Evolutionary conservation across 495 filamentous ascomycete genomes (phyloP).

Genomic region (Lentithecium fluviatile): DNA sequence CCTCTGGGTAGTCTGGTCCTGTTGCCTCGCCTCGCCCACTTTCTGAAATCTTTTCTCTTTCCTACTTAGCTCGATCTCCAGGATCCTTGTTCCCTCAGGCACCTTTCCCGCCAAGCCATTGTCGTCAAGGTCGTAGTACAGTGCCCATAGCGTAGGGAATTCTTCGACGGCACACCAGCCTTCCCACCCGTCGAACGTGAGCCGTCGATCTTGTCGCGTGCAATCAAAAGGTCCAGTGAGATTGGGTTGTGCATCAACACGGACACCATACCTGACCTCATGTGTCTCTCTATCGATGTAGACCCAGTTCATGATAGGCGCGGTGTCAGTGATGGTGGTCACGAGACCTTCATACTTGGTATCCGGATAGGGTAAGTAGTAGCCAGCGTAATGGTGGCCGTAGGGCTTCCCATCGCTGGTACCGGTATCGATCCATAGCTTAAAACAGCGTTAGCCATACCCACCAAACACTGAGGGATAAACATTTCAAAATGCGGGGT

Average conservation of each 20-base stretch:
- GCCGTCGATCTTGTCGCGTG: constrained; percentile 37
- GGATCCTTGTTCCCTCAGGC: constrained; percentile 18
- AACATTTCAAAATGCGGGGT: no score
- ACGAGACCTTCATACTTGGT: constrained; percentile 38
- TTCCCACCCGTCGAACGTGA: constrained; percentile 44
- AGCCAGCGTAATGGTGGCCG: constrained; percentile 38
- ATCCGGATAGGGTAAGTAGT: constrained; percentile 39
- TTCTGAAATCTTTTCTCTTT: constrained; percentile 32
- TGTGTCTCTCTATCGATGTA: constrained; percentile 39
- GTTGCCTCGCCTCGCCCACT: constrained; percentile 16
- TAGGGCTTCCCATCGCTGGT: constrained; percentile 23
- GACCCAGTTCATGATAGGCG: constrained; percentile 42
- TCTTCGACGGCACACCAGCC: constrained; percentile 43
- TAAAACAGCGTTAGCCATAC: not conserved
- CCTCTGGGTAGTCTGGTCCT: constrained; percentile 31
- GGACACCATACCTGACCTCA: constrained; percentile 41
- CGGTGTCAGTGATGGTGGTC: constrained; percentile 39
- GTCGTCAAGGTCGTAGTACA: constrained; percentile 38
- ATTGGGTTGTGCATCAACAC: constrained; percentile 37
- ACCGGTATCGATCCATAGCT: constrained; percentile 40
- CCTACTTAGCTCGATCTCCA: constrained; percentile 29
- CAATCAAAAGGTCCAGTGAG: constrained; percentile 39
- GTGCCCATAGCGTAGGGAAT: constrained; percentile 28
- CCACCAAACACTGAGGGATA: not conserved
- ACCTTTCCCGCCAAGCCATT: constrained; percentile 30